These are phyloP conservation scores for Pichia sp. DNA, from an alignment of 1,139 yeast genomes.

Conservation along the genomic window DNA sequence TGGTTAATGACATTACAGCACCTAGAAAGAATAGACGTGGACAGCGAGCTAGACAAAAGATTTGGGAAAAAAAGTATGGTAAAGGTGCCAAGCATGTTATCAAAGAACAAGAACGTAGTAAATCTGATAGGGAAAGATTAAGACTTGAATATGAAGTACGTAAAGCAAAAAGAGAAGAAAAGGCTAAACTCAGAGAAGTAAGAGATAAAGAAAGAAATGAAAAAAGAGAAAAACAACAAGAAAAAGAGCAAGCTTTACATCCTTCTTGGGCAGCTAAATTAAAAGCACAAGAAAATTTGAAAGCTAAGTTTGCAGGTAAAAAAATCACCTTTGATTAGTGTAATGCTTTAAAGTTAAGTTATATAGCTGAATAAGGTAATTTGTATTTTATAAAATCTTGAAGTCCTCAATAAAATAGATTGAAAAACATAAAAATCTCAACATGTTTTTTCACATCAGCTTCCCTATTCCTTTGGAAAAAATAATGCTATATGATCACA, in stretches of 20 bases:
- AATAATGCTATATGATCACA: not conserved
- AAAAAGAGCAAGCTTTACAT: constrained; percentile 43
- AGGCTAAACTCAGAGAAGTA: constrained; percentile 29
- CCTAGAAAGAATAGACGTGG: constrained; percentile 85
- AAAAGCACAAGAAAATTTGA: constrained; percentile 57
- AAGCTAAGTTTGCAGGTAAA: constrained; percentile 73
- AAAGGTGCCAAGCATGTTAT: constrained; percentile 73
- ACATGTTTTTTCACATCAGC: not conserved
- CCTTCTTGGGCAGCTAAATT: constrained; percentile 96
- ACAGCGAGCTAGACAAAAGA: constrained; percentile 92
- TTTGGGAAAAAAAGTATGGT: constrained; percentile 92
- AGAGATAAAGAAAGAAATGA: constrained; percentile 38
- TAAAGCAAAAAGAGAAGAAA: constrained; percentile 55
- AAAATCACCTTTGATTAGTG: constrained; percentile 59
- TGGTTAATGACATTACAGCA: constrained; percentile 50
- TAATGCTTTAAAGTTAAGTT: not conserved
- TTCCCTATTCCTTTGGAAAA: not conserved
- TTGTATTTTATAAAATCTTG: not conserved
- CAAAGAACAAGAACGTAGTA: constrained; percentile 48
- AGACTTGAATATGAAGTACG: constrained; percentile 69
- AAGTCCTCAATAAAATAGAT: not conserved
- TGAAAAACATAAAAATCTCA: not conserved
- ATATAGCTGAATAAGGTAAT: not conserved
- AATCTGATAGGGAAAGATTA: constrained; percentile 51
- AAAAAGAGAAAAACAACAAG: constrained; percentile 27